A percentile compares a stretch with the other conserved stretches of the same genome.
These are phyloP conservation scores for Astragalus glycyphyllos DNA, from an alignment of 306 rosid species.

Conservation along the genomic window DNA sequence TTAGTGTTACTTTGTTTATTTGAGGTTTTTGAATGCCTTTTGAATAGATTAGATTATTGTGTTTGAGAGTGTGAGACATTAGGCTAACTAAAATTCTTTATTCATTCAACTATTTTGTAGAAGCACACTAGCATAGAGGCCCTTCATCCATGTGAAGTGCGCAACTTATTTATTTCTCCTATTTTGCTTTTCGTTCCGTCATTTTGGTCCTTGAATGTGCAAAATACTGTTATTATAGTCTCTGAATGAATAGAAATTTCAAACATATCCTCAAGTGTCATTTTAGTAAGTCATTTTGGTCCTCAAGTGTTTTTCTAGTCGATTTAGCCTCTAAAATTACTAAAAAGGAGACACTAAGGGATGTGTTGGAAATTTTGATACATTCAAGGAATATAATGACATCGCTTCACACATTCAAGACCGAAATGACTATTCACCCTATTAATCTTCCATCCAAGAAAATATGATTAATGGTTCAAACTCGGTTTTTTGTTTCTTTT, in stretches of 20 bases:
- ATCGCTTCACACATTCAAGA: too few species aligned
- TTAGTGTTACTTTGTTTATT: constrained; percentile 6
- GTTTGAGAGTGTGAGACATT: not conserved
- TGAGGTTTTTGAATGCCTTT: constrained; percentile 15
- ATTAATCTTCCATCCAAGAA: not conserved
- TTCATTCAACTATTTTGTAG: not conserved
- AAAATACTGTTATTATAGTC: too few species aligned
- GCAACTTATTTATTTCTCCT: constrained; percentile 9
- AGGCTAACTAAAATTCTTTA: not conserved
- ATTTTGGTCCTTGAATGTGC: too few species aligned
- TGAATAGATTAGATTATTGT: constrained; percentile 4
- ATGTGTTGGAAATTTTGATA: too few species aligned
- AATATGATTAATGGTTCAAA: constrained; percentile 4
- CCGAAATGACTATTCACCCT: too few species aligned
- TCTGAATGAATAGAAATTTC: too few species aligned
- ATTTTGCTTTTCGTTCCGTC: constrained; percentile 29
- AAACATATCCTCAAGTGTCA: too few species aligned
- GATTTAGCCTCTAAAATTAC: too few species aligned
- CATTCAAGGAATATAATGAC: too few species aligned
- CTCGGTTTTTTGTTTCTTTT: constrained; percentile 28
- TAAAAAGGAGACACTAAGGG: too few species aligned
- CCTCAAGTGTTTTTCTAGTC: too few species aligned
- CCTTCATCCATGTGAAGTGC: not conserved
- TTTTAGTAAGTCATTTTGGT: too few species aligned
- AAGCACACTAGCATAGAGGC: constrained; percentile 25